Evolutionary conservation across 495 filamentous ascomycete genomes (phyloP), one percentile per base, ranked within the genome.

Genomic region (Penicillium maclennaniae): DNA sequence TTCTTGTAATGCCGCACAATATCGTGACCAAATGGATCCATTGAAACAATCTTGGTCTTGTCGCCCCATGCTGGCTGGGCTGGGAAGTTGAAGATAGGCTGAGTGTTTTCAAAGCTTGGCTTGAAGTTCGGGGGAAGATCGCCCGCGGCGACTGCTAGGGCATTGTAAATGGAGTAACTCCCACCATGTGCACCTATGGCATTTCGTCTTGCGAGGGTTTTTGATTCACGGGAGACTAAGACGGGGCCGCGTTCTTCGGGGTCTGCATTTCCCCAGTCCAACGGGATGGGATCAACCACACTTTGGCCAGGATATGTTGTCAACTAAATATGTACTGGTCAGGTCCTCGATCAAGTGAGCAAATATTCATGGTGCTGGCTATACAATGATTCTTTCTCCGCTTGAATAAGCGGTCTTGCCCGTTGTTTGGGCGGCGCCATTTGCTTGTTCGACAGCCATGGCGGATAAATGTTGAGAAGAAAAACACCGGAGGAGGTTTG

Each of bases 291-390:
- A 46, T 95, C 88, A 67, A 97, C 91, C 48, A 91, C 92, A 53
- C 87, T 86, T 75, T 96, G 93, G 50, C 87, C 88, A 28, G 92
- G 92, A 71, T 98, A 96, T 12, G 92, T 95, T 28, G 90, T 96
- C 57, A 86, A 77, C 62, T 72, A 14, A 14, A 2, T 34, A 1
- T 34, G 14, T 34, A 4, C 15, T 34, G 14, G 31, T 12, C 15
- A 4, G 10, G 14, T 12, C 9, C 4, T 34, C 31, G 3, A 34
- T 34, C 9, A 12, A 14, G 15, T 1, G 1, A 14, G 31, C 10
- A 4, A 3, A 14, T 3, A 14, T 4, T 3, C 8, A 12, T 1
- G 31, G 8, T 12, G 1, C 15, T 34, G 14, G 31, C 10, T 12
- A 4, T 12, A 34, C 31, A 34, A 34, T 34, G 5, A 34, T 34